A percentile compares a stretch with the other conserved stretches of the same genome.
These are phyloP conservation scores for Ilyonectria robusta DNA, from an alignment of 2,329 filamentous ascomycete species.

Conservation along the genomic window DNA sequence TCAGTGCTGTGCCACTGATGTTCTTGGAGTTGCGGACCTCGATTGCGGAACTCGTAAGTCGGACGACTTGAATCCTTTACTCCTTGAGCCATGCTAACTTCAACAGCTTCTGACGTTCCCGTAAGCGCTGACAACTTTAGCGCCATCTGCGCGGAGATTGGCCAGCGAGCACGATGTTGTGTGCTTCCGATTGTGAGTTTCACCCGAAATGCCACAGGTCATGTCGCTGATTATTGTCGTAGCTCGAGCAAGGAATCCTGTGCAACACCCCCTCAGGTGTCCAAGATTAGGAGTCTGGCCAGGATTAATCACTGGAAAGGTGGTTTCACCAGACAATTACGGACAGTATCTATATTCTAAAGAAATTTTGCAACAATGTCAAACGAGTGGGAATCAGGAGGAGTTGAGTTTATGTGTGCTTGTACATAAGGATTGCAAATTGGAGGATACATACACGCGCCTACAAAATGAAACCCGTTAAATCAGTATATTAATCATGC, in stretches of 20 bases:
- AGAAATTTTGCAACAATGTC: too few relatives aligned
- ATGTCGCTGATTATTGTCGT: accelerated
- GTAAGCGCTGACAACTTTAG: constrained; percentile 59
- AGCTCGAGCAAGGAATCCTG: constrained; percentile 54
- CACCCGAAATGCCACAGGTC: accelerated
- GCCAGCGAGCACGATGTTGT: constrained; percentile 72
- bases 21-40: constrained; percentile 70
- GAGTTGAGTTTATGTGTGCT: too few relatives aligned
- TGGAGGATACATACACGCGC: too few relatives aligned
- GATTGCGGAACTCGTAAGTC: constrained; percentile 69
- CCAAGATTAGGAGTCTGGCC: constrained; percentile 37
- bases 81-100: constrained; percentile 19
- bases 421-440: too few relatives aligned
- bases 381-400: too few relatives aligned
- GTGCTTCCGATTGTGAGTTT: constrained; percentile 61
- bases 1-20: constrained; percentile 74
- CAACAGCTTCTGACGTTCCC: constrained; percentile 50
- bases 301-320: too few relatives aligned
- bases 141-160: constrained; percentile 61
- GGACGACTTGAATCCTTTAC: accelerated
- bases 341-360: too few relatives aligned
- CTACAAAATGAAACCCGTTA: too few relatives aligned
- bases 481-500: too few relatives aligned
- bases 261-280: constrained; percentile 53
- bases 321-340: too few relatives aligned